Evolutionary conservation across 805 yeast genomes (phyloP).

Genomic region (Hanseniaspora lindneri): DNA sequence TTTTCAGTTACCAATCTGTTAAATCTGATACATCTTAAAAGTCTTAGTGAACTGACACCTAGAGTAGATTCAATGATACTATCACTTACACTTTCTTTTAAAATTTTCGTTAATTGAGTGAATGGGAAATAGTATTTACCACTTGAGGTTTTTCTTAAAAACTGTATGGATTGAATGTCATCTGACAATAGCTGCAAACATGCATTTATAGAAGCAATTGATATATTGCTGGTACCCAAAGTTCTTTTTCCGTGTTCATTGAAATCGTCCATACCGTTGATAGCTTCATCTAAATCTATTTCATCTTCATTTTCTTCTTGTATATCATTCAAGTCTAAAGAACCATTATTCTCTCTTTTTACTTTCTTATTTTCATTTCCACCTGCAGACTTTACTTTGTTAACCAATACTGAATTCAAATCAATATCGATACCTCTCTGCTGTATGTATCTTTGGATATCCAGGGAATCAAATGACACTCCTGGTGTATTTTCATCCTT

Average conservation of each 20-base stretch:
- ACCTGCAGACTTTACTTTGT: conserved; percentile 25
- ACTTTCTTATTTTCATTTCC: conserved; percentile 29
- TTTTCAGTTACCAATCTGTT: conserved; percentile 75
- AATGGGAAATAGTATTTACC: conserved; percentile 55
- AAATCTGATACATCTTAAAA: conserved; percentile 64
- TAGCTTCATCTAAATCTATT: conserved; percentile 19
- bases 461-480: conserved; percentile 34
- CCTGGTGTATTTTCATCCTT: conserved; percentile 30
- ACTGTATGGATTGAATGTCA: conserved; percentile 40
- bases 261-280: conserved; percentile 23
- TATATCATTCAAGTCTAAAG: conserved; percentile 26
- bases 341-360: conserved; percentile 27
- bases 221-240: conserved; percentile 18
- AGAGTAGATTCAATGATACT: conserved; percentile 47
- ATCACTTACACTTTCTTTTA: conserved; percentile 44
- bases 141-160: conserved; percentile 46
- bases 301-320: conserved; percentile 22
- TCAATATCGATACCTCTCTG: conserved; percentile 28
- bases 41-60: conserved; percentile 56
- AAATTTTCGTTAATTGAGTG: conserved; percentile 35
- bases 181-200: conserved; percentile 58
- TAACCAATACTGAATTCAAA: conserved; percentile 36
- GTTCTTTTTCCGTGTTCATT: conserved; percentile 23
- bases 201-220: conserved; percentile 35
- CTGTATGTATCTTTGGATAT: conserved; percentile 34